Percentiles rank a stretch among this genome's conserved stretches.
Conservation (phyloP, 2,329 filamentous ascomycete genomes). For the Orbilia blumenaviensis region DNA sequence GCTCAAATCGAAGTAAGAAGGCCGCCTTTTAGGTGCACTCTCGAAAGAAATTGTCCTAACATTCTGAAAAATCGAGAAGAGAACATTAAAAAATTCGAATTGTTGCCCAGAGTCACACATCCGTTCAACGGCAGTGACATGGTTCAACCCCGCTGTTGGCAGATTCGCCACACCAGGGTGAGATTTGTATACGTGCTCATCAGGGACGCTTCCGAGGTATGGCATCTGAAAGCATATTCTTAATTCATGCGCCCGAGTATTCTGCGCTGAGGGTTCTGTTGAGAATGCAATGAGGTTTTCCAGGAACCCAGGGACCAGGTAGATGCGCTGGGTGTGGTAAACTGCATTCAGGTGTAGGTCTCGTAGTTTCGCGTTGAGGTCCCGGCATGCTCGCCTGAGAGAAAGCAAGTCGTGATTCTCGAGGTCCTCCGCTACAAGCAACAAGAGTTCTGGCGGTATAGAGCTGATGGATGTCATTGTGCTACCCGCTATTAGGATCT, state of each 20-base stretch:
- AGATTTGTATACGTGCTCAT: not conserved
- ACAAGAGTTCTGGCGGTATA: not conserved
- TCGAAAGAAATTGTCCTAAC: not conserved
- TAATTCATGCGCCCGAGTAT: not conserved
- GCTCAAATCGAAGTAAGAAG: not conserved
- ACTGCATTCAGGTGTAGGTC: constrained; percentile 1
- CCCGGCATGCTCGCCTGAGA: constrained; percentile 17
- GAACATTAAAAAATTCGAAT: not conserved
- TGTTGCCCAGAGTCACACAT: not conserved
- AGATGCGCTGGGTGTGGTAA: not conserved
- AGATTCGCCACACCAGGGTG: not conserved
- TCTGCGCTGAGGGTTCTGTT: not conserved
- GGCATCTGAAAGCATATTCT: not conserved
- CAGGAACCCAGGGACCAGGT: not conserved
- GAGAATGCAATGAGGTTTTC: constrained; percentile 18
- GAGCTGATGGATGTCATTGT: not conserved
- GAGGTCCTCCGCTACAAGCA: not conserved
- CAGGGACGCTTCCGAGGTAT: not conserved
- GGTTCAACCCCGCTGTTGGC: not conserved
- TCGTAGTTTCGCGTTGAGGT: not conserved
- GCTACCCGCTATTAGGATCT: not conserved
- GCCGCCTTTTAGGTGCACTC: not conserved
- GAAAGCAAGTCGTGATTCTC: constrained; percentile 9
- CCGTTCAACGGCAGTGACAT: not conserved
- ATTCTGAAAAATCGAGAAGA: not conserved